Evolutionary conservation across 2,329 filamentous ascomycete genomes (phyloP).

Genomic region (Sclerotinia borealis): DNA sequence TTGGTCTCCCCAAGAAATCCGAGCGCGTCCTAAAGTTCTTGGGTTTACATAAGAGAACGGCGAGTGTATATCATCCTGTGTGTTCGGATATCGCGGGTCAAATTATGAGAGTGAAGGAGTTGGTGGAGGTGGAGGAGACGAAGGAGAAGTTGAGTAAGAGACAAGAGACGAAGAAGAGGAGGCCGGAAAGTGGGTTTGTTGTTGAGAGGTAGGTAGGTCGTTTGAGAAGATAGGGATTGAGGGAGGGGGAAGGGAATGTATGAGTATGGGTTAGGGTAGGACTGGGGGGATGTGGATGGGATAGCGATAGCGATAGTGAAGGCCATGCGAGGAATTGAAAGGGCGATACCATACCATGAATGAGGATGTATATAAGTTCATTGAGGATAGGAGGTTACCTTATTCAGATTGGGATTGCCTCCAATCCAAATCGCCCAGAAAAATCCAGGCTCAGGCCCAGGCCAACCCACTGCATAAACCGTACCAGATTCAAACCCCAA

Average conservation of each 20-base stretch:
- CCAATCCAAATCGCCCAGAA: neutral
- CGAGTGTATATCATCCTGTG: slow-evolving; percentile 67
- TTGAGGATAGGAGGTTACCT: neutral
- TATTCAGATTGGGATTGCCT: neutral
- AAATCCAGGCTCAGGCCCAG: neutral
- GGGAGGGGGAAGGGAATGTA: neutral
- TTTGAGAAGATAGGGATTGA: slow-evolving; percentile 10
- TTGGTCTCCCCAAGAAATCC: slow-evolving; percentile 60
- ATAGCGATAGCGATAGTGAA: too few relatives aligned
- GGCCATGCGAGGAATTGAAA: neutral
- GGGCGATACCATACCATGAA: neutral
- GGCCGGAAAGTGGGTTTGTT: slow-evolving; percentile 63
- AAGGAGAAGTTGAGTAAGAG: slow-evolving; percentile 50
- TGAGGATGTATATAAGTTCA: neutral
- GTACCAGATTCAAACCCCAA: neutral
- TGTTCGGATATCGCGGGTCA: slow-evolving; percentile 61
- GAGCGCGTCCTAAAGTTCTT: slow-evolving; percentile 63
- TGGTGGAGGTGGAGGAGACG: slow-evolving; percentile 65
- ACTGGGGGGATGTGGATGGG: neutral
- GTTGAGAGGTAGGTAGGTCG: slow-evolving; percentile 45
- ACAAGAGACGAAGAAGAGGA: slow-evolving; percentile 55
- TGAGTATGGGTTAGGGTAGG: neutral
- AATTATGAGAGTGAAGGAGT: slow-evolving; percentile 70
- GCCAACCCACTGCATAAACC: neutral
- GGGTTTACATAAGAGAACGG: slow-evolving; percentile 65